Evolutionary conservation across 2,329 filamentous ascomycete species (phyloP), one percentile per base, ranked within the genome.

Genomic region (Microcyclospora pomicola): DNA sequence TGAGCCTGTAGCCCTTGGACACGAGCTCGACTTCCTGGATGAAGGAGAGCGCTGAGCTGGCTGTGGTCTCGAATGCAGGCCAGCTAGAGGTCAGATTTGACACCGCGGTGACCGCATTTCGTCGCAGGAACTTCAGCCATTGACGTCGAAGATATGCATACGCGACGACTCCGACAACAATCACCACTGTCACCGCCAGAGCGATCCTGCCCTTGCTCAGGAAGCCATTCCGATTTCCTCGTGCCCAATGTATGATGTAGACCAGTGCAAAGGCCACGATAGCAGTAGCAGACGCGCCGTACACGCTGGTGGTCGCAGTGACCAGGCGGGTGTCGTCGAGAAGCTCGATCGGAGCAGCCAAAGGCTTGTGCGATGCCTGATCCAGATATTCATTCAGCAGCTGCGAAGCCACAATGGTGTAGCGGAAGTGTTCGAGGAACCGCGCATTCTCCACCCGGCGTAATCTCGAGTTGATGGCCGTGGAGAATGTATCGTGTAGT

Each of bases 21-120:
- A 95, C 86, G 27, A 95, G 70, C 63, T 95, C 87, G n/a, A 95
- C 86, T 61, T 95, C 87, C 58, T 94, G 87, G 44, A 95, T 80
- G 42, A 94, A 72, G 29, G 81, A 77, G 39, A 94, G 67, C 2
- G 83, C 81, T 27, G 83, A 80, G 30, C 78, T 77, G 31, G 75
- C 77, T 15, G 80, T 79, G 31, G 78, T 75, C 59, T 95, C 86
- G 49, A 92, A 85, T 35, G 79, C 76, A 54, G 92, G 84, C 30
- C 85, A 77, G 52, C 76, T 78, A 34, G 73, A 68, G 33, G 91
- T 77, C 46, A 93, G 76, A 1, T 67, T 62, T 9, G 75, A 74
- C 5, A 81, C 76, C 44, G 79, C 75, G 27, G 75, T 68, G 29
- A 93, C 68, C 0, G 82, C 78, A 55, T 87, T 78, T 36, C 80